A percentile compares a stretch with the other conserved stretches of the same genome.
Evolutionary conservation across 768 basidiomycete species (phyloP).

Genomic region (Rhodotorula kratochvilovae): DNA sequence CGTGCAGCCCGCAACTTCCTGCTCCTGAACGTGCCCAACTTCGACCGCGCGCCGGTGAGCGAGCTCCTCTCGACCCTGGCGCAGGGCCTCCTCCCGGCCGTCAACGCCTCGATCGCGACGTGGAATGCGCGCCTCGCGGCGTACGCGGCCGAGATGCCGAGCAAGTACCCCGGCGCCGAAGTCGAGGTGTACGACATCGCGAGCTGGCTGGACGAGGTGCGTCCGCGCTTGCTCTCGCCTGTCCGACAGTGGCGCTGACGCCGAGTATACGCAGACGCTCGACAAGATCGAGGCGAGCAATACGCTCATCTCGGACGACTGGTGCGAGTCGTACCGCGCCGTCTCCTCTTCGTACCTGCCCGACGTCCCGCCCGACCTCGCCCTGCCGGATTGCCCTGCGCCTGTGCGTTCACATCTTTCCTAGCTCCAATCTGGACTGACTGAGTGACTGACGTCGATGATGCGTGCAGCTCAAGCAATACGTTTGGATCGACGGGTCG

Average conservation of each 20-base stretch:
- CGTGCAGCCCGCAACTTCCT: background rate
- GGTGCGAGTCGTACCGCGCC: background rate
- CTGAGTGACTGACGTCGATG: background rate
- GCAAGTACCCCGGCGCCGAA: background rate
- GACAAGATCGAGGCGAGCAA: background rate
- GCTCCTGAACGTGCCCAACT: background rate
- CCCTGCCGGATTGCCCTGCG: background rate
- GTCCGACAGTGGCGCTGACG: background rate
- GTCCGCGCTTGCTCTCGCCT: background rate
- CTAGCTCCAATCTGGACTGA: background rate
- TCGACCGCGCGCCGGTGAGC: background rate
- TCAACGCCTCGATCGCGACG: background rate
- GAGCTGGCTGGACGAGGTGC: background rate
- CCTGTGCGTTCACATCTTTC: background rate
- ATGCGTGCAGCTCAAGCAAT: background rate
- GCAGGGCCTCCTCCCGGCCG: background rate
- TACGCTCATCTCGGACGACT: background rate
- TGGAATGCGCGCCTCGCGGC: background rate
- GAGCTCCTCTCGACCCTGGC: background rate
- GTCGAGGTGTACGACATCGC: background rate
- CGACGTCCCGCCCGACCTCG: background rate
- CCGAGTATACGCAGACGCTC: too few species aligned
- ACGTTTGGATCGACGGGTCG: background rate
- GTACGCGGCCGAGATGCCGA: background rate
- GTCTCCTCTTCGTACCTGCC: background rate